Base-by-base conservation (phyloP, 2,329 filamentous ascomycete species). In the Pseudocercospora crystallina region DNA sequence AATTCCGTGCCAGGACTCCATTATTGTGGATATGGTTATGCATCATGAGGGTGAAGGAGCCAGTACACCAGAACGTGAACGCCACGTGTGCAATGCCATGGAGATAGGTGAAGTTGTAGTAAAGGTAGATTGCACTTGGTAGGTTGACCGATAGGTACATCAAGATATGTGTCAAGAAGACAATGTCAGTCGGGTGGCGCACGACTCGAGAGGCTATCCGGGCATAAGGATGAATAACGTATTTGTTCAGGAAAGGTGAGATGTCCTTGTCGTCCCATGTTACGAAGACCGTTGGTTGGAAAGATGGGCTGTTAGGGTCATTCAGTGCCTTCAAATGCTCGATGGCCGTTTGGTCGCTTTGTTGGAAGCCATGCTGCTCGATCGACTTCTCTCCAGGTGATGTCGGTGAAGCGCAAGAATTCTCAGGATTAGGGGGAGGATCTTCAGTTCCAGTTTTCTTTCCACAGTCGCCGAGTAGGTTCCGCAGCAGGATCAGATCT, bases 1-100 rank as follows among this genome's bases (percentile, higher is more conserved):
- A 80, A 7, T 71, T 66, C 61, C 80, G 80, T 17, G 75, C 70
- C 32, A 91, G 71, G 2, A 91, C 76, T 14, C 88, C 88, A 39
- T 83, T 79, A 74, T 83, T 83, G 66, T 92, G 88, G 60, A 92
- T 91, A 67, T 92, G 88, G 64, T 92, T 87, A 63, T 92, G 88
- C 79, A 88, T 87, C 80, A 92, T 83, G 33, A 92, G 76, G 0
- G 87, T 92, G 71, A 89, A 92, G 1, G 84, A 76, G 7, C 87
- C 87, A 45, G 84, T 80, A 63, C 85, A 90, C 65, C 78, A 87
- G 31, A 80, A 71, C 61, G 87, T 82, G 75, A 89, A 83, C 8
- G 80, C 62, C 46, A 78, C 74, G 64, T 92, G 88, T 26, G 83
- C 59, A 12, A 88, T 59, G 8, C 79, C 88, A 67, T 90, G 88